These are phyloP conservation scores for Hypoxylon rickii DNA, from an alignment of 495 filamentous ascomycete genomes.

Conservation along the genomic window DNA sequence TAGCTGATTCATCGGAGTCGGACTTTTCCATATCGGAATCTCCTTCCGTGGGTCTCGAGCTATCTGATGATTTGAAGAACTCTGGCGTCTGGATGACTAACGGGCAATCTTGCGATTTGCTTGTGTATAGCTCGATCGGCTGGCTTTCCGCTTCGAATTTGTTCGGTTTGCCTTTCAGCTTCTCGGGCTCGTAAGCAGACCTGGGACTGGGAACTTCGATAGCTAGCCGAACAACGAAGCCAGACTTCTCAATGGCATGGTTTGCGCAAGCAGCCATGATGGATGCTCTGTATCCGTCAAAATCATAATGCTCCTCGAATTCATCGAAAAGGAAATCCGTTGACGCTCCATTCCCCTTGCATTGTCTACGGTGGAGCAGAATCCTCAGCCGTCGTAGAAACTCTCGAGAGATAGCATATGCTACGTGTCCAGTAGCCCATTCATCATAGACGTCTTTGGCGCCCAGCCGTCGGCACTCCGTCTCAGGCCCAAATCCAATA, in stretches of 20 bases:
- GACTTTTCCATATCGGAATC: not conserved
- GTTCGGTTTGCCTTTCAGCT: not conserved
- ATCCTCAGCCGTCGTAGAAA: conserved; percentile 32
- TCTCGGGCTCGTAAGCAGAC: conserved; percentile 14
- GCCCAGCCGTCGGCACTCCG: not conserved
- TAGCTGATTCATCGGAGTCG: not conserved
- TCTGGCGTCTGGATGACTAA: no score
- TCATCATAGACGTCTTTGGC: not conserved
- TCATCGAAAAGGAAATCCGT: conserved; percentile 19
- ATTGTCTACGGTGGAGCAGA: conserved; percentile 6
- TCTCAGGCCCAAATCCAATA: conserved; percentile 1
- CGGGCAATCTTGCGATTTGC: no score
- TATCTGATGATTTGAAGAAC: not conserved
- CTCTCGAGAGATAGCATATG: conserved; percentile 32
- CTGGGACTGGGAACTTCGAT: conserved; percentile 35
- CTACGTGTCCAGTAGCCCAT: conserved; percentile 29
- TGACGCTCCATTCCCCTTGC: no score
- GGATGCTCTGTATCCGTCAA: conserved; percentile 28
- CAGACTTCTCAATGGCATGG: conserved; percentile 31
- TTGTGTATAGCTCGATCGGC: conserved; percentile 23
- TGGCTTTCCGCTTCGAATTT: not conserved
- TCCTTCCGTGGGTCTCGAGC: not conserved
- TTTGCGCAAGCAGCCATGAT: conserved; percentile 33
- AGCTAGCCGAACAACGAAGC: conserved; percentile 28
- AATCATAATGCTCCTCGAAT: conserved; percentile 31